Percentiles rank a stretch among this genome's conserved stretches.
These are phyloP conservation scores for Thielaviopsis ethacetica DNA, from an alignment of 2,329 filamentous ascomycete genomes.

Conservation along the genomic window DNA sequence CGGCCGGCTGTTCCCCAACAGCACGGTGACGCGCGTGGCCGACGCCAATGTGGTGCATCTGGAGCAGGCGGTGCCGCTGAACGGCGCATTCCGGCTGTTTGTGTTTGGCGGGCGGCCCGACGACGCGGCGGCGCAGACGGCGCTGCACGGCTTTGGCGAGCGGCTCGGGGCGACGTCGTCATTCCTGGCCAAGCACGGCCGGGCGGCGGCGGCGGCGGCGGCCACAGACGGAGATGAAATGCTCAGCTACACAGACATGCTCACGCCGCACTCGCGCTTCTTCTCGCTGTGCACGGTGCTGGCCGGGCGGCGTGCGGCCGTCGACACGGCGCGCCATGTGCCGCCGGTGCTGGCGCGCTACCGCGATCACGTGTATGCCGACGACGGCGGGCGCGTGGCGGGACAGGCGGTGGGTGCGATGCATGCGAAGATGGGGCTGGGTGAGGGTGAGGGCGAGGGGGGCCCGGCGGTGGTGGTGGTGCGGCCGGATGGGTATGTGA, in stretches of 20 bases:
- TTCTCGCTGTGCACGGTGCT: slow-evolving; percentile 68
- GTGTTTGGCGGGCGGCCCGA: slow-evolving; percentile 59
- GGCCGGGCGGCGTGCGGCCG: slow-evolving; percentile 45
- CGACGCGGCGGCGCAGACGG: slow-evolving; percentile 33
- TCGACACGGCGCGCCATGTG: slow-evolving; percentile 57
- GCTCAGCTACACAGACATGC: slow-evolving; percentile 57
- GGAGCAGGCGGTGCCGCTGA: slow-evolving; percentile 77
- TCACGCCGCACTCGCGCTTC: slow-evolving; percentile 74
- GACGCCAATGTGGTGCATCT: slow-evolving; percentile 83
- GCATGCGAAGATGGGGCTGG: slow-evolving; percentile 74
- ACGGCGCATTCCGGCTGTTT: slow-evolving; percentile 76
- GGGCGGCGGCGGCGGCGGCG: no score
- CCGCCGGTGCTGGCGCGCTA: slow-evolving; percentile 60
- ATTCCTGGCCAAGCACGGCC: slow-evolving; percentile 52
- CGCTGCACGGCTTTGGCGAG: slow-evolving; percentile 53
- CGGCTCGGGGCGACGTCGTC: slow-evolving; percentile 49
- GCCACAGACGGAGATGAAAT: slow-evolving; percentile 40
- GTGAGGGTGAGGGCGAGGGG: no score
- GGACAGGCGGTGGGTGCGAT: slow-evolving; percentile 52
- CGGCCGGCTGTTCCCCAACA: slow-evolving; percentile 60
- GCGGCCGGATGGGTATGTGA: slow-evolving; percentile 75
- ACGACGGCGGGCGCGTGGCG: slow-evolving; percentile 65
- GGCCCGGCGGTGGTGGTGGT: slow-evolving; percentile 70
- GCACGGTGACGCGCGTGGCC: slow-evolving; percentile 70
- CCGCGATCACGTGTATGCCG: slow-evolving; percentile 68